Evolutionary conservation across 2,329 filamentous ascomycete species (phyloP), one percentile per base, ranked within the genome.

Genomic region (Cercospora sp.): DNA sequence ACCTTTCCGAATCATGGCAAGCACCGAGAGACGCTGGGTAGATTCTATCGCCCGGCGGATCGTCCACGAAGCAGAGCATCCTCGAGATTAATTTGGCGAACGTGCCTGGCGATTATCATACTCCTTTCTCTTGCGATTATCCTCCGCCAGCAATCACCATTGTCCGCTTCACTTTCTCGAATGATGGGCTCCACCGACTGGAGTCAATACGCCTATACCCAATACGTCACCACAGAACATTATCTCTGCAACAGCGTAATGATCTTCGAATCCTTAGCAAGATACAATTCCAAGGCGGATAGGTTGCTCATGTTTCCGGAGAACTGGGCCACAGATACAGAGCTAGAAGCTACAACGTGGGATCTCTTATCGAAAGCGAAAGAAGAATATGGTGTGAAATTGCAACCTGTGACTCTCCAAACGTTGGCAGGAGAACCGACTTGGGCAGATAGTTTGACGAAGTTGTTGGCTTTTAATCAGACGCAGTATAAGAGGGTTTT

Each of bases 381-480:
- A 67, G 79, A 83, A 62, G 74, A 76, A 33, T 86, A 86, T 74
- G 79, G 81, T 3, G 84, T 83, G 26, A 79, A 82, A 66, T 74
- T 87, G 48, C 74, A 82, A 60, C 83, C 84, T 3, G 79, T 84
- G 30, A 73, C 80, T 5, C 57, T 72, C n/a, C 64, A 69, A 18
- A 60, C 75, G 66, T 42, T 77, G 74, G 71, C 75, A 60, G 74
- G 73, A 30, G 71, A 77, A 71, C 82, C 79, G 18, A 87, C 87
- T 1, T 90, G 88, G 88, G 85, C 87, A 63, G 84, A 86, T 33
- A 88, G 86, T 2, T 88, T 88, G 72, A 89, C 88, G 23, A 91
- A 92, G 75, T 83, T 91, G 31, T 83, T 90, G 40, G 87, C 88
- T 2, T 91, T 90, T 75, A 88, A 88, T 69, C 86, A 90, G 64